Evolutionary conservation across 306 rosid genomes (phyloP).

Genomic region (Hippophae gyantsensis): DNA sequence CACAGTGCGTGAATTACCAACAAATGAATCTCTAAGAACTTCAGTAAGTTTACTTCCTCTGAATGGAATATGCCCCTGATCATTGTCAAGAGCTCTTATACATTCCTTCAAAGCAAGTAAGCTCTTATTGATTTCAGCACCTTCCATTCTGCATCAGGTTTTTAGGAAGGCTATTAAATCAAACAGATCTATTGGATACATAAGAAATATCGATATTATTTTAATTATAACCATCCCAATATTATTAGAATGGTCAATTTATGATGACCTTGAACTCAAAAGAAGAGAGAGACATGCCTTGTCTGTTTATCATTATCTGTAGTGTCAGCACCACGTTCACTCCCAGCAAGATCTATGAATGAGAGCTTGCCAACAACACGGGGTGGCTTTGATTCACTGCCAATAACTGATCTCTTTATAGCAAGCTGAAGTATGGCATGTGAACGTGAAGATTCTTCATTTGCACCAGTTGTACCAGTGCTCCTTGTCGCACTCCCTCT

Average conservation of each 20-base stretch:
- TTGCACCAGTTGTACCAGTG: constrained; percentile 97
- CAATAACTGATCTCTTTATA: constrained; percentile 72
- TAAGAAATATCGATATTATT: too few relatives aligned
- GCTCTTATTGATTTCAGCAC: constrained; percentile 99
- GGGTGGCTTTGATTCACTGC: constrained; percentile 83
- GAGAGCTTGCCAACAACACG: constrained; percentile 91
- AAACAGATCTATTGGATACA: too few relatives aligned
- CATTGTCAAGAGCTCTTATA: constrained; percentile 97
- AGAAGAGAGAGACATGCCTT: constrained; percentile 33
- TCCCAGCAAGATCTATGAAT: constrained; percentile 98
- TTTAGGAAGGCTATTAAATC: constrained; percentile 9
- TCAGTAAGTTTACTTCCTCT: constrained; percentile 97
- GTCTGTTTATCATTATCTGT: constrained; percentile 97
- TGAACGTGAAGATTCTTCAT: constrained; percentile 97
- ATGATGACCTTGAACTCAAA: not conserved
- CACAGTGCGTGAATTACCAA: constrained; percentile 94
- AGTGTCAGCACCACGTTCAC: constrained; percentile 99
- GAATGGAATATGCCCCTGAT: constrained; percentile 98
- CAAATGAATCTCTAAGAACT: constrained; percentile 96
- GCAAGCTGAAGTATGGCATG: constrained; percentile 99
- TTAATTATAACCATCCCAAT: too few relatives aligned
- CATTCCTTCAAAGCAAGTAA: constrained; percentile 97
- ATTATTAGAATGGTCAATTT: too few relatives aligned
- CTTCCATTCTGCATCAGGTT: constrained; percentile 84
- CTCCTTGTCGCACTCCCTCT: constrained; percentile 88